phyloP scores from a whole-genome alignment of 805 yeast genomes.

The Candida montana region DNA sequence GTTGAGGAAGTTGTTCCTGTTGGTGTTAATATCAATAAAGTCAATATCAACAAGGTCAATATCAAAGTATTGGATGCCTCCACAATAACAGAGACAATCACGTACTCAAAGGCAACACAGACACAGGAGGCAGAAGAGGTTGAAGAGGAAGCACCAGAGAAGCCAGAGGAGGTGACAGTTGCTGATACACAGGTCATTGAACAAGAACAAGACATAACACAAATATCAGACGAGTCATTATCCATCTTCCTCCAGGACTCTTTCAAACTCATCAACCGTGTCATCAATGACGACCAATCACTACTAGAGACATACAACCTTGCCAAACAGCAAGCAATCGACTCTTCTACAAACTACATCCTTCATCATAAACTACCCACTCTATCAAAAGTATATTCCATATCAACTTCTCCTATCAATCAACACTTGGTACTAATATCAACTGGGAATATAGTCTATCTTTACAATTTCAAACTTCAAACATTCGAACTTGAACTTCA shows the following conservation, averaged over 20 bases:
- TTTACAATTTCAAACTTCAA: conserved; percentile 22
- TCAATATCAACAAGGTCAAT: not conserved
- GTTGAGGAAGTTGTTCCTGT: conserved; percentile 1
- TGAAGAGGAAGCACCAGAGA: conserved; percentile 4
- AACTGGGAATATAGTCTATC: conserved; percentile 9
- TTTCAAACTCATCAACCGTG: conserved; percentile 21
- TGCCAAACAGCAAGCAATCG: conserved; percentile 13
- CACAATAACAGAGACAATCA: conserved; percentile 1
- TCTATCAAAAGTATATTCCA: conserved; percentile 8
- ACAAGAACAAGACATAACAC: not conserved
- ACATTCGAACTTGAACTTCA: conserved; percentile 34
- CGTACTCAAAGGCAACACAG: conserved; percentile 26
- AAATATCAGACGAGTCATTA: conserved; percentile 5
- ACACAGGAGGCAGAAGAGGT: conserved; percentile 12
- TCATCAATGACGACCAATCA: conserved; percentile 25
- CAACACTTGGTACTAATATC: conserved; percentile 19
- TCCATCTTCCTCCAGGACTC: conserved; percentile 20
- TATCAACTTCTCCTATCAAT: conserved; percentile 17
- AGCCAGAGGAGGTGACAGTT: not conserved
- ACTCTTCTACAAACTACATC: conserved; percentile 9
- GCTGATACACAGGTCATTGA: not conserved
- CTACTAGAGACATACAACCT: conserved; percentile 17
- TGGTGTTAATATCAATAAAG: too few species aligned
- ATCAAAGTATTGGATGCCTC: not conserved
- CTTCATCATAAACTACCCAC: conserved; percentile 5